Evolutionary conservation across 345 rosid species (phyloP).

Genomic region (Corchorus olitorius): DNA sequence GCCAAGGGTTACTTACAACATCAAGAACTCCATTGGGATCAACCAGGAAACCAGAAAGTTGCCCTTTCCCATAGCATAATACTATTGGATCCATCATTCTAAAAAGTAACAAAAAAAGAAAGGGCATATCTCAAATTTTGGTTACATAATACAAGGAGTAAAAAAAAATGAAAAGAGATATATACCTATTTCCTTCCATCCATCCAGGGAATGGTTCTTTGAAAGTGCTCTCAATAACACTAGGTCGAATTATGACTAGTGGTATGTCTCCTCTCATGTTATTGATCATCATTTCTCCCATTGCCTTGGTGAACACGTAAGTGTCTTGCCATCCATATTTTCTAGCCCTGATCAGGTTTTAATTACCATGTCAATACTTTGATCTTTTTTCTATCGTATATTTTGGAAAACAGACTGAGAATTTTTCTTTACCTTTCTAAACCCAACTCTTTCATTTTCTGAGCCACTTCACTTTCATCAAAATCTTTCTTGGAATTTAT

Average conservation of each 20-base stretch:
- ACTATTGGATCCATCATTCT: slow-evolving; percentile 99
- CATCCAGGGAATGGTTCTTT: slow-evolving; percentile 96
- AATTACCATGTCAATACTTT: not conserved
- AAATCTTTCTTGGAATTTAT: slow-evolving; percentile 36
- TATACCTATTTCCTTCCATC: slow-evolving; percentile 97
- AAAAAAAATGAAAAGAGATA: slow-evolving; percentile 6
- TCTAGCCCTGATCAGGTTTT: slow-evolving; percentile 57
- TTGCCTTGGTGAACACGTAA: slow-evolving; percentile 91
- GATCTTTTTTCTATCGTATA: not conserved
- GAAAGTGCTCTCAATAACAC: slow-evolving; percentile 87
- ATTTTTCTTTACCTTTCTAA: slow-evolving; percentile 58
- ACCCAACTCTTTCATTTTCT: slow-evolving; percentile 82
- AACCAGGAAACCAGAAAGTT: slow-evolving; percentile 81
- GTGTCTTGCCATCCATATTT: slow-evolving; percentile 94
- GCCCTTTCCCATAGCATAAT: slow-evolving; percentile 90
- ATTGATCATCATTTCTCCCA: slow-evolving; percentile 96
- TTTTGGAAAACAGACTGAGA: not conserved
- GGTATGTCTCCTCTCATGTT: slow-evolving; percentile 77
- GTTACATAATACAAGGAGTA: not conserved
- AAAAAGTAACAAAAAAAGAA: not conserved
- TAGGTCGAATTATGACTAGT: slow-evolving; percentile 77
- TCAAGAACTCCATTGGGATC: slow-evolving; percentile 91
- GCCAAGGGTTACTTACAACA: slow-evolving; percentile 54
- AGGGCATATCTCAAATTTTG: not conserved
- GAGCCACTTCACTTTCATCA: slow-evolving; percentile 42